Conservation (phyloP, 2,329 filamentous ascomycete species). For the Penicillium sp. region DNA sequence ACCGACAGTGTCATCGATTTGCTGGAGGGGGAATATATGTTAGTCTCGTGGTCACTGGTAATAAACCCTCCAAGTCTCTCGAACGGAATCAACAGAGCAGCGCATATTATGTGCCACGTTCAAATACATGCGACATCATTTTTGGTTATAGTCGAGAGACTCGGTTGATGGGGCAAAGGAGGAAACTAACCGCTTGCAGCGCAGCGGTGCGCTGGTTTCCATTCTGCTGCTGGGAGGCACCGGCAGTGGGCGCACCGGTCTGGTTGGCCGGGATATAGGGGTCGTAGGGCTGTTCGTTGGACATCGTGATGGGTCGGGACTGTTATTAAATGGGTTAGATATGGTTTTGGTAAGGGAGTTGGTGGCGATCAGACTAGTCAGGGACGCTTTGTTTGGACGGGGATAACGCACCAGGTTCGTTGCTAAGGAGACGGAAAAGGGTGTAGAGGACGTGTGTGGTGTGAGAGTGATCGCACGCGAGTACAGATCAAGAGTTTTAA, state of each 20-base stretch:
- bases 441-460: not conserved
- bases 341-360: slow-evolving; percentile 11
- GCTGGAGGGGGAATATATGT: slow-evolving; percentile 54
- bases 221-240: slow-evolving; percentile 50
- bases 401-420: slow-evolving; percentile 7
- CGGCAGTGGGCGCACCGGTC: slow-evolving; percentile 45
- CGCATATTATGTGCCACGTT: not conserved
- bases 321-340: slow-evolving; percentile 10
- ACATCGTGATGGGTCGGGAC: slow-evolving; percentile 46
- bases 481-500: not conserved
- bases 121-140: not conserved
- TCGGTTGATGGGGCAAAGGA: slow-evolving; percentile 16
- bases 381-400: slow-evolving; percentile 21
- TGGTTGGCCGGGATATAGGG: slow-evolving; percentile 79
- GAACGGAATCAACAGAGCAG: not conserved
- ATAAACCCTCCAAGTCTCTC: not conserved
- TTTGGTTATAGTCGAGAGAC: not conserved
- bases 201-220: slow-evolving; percentile 69
- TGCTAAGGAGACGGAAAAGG: not conserved
- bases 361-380: slow-evolving; percentile 11
- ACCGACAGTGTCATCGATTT: slow-evolving; percentile 95
- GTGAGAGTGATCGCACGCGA: not conserved
- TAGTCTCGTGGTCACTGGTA: slow-evolving; percentile 14
- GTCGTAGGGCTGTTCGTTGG: slow-evolving; percentile 70
- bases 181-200: slow-evolving; percentile 77